Base-by-base conservation (phyloP, 2,329 filamentous ascomycete genomes). In the Cladosporium sp. region DNA sequence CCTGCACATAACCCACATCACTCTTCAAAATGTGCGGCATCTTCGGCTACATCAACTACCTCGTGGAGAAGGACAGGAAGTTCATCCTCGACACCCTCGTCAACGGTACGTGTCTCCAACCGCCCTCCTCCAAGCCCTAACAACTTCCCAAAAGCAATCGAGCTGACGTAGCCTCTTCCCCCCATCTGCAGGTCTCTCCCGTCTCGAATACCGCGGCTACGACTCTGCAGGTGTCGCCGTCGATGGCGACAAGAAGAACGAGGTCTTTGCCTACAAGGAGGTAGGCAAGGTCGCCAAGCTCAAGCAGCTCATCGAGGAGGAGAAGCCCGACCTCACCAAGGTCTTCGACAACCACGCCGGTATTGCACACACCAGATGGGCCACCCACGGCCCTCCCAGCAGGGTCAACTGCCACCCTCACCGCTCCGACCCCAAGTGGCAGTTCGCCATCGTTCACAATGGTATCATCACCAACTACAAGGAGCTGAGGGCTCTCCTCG, bases 391-490 rank as follows among this genome's bases (percentile, higher is more conserved):
- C 51, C 85, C 89, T 56, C 93, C 93, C 50, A 96, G 91, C 60
- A 88, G 90, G 65, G 68, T 86, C 70, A 99, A 99, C 82, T 99
- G 93, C 85, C 93, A 99, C 74, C 93, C 93, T 65, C 92, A 97
- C 82, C 95, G 91, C 73, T 97, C 92, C 60, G 93, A 99, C 72
- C 83, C 86, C 64, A 88, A 77, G 66, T 99, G 92, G 90, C 88
- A 99, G 76, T 99, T 99, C 73, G 82, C 89, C 60, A 85, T 99
- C 64, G 93, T 97, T 55, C 93, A 99, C 86, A 99, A 99, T 76
- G 93, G 93, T 69, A 99, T 99, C 80, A 99, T 99, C 75, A 99
- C 93, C 78, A 99, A 99, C 83, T 99, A 99, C 84, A 99, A 99
- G 82, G 93, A 99, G 77, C 79, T 99, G 65, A 96, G 92, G 84